Base-by-base conservation (phyloP, 2,329 filamentous ascomycete genomes). In the Nothophoma quercina region DNA sequence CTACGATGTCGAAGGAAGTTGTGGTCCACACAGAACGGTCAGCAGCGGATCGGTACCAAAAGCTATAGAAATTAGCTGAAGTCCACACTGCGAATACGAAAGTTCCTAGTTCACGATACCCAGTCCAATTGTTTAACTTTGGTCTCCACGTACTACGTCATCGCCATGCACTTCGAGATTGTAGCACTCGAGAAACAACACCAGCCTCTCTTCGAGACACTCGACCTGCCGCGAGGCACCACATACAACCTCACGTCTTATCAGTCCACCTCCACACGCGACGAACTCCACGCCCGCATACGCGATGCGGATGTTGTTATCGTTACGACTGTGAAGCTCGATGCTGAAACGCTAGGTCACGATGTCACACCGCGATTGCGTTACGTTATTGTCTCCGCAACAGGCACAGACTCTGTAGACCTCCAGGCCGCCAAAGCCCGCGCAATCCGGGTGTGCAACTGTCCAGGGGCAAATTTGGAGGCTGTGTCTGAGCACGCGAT, bases 401-500 rank as follows among this genome's bases (percentile, higher is more conserved):
- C 78, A 6, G 81, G 80, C 34, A 77, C 75, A 43, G 78, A 80
- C 62, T 75, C 74, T 51, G 68, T 83, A 23, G 78, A 81, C 60
- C 72, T 79, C 28, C 67, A 71, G 4, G 77, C 77, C 38, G 78
- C 75, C 51, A 69, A 70, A 30, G 68, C 71, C 43, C 71, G 77
- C 13, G 77, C 77, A 25, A 74, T 83, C 43, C 70, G 73, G 12
- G 74, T 83, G 29, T 75, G 73, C 40, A 80, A 81, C 42, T 78
- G 75, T 35, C 78, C 79, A 3, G 73, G 68, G n/a, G 76, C 78
- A 18, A 81, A 81, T 45, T 72, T 79, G 36, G 75, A 79, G 38
- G 67, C 77, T 35, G 79, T 82, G 8, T 73, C 73, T 23, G 80
- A 83, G 62, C 80, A 82, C 71, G 79, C 79, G 9, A 74, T 83